Conservation (phyloP, 495 filamentous ascomycete species). For the Aspergillus heteromorphus region DNA sequence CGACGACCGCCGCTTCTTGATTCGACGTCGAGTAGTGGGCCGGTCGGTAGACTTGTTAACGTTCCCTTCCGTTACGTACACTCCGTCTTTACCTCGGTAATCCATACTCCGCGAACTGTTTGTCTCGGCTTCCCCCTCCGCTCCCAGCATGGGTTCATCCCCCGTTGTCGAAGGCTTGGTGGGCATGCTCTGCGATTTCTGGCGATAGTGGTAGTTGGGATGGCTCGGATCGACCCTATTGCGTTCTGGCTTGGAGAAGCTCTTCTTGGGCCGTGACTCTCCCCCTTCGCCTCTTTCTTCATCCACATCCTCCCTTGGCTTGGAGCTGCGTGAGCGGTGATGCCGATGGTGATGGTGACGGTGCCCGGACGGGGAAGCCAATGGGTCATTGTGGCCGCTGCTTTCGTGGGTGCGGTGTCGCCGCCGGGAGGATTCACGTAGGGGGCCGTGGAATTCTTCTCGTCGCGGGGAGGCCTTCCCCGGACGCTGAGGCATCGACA, state of each 20-base stretch:
- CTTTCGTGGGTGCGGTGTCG: conserved; percentile 65
- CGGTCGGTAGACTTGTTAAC: conserved; percentile 47
- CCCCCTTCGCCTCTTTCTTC: conserved; percentile 36
- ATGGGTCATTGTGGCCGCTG: conserved; percentile 46
- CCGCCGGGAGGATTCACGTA: conserved; percentile 66
- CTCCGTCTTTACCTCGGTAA: conserved; percentile 39
- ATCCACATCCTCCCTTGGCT: conserved; percentile 28
- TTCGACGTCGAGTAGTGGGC: conserved; percentile 35
- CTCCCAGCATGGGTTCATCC: conserved; percentile 79
- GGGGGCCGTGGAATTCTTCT: conserved; percentile 51
- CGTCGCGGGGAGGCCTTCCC: conserved; percentile 52
- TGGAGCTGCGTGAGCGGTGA: conserved; percentile 33
- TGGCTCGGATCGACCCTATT: conserved; percentile 74
- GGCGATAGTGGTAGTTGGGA: conserved; percentile 89
- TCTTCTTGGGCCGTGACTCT: conserved; percentile 61
- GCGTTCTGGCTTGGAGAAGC: conserved; percentile 82
- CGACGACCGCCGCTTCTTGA: conserved; percentile 46
- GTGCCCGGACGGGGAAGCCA: conserved; percentile 32
- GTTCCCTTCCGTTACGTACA: conserved; percentile 35
- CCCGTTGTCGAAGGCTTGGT: conserved; percentile 86
- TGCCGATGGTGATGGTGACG: conserved; percentile 31
- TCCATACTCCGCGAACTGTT: conserved; percentile 52
- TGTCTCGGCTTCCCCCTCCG: conserved; percentile 53
- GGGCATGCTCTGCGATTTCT: conserved; percentile 73
- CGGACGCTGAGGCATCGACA: conserved; percentile 67